Evolutionary conservation across 805 yeast species (phyloP).

Genomic region (Saccharomyces kudriavzevii): DNA sequence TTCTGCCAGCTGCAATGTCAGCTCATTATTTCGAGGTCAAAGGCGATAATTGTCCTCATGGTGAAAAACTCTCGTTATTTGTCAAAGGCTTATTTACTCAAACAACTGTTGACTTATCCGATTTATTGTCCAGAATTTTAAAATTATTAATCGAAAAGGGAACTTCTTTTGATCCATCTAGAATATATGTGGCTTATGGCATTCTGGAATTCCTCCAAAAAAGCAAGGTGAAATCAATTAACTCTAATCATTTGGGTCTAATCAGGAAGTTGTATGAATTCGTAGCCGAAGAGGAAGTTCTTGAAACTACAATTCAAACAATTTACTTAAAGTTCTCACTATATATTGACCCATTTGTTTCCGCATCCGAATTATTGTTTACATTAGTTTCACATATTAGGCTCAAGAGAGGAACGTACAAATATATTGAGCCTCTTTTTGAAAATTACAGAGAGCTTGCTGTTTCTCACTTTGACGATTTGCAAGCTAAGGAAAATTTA

Average conservation of each 20-base stretch:
- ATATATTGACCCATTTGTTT: constrained; percentile 29
- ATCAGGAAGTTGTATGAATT: constrained; percentile 33
- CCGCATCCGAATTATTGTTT: constrained; percentile 24
- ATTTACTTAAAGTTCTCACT: constrained; percentile 41
- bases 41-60: constrained; percentile 46
- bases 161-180: constrained; percentile 60
- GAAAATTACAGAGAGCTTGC: constrained; percentile 34
- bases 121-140: constrained; percentile 25
- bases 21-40: constrained; percentile 53
- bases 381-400: constrained; percentile 35
- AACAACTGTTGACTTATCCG: neutral
- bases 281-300: constrained; percentile 45
- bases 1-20: constrained; percentile 53
- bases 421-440: constrained; percentile 29
- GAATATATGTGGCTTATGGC: constrained; percentile 54
- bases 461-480: constrained; percentile 29
- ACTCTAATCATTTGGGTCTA: constrained; percentile 19
- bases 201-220: constrained; percentile 43
- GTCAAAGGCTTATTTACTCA: constrained; percentile 19
- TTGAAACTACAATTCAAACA: constrained; percentile 43
- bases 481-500: constrained; percentile 1
- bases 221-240: constrained; percentile 13
- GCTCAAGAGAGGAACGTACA: constrained; percentile 18
- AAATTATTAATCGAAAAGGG: constrained; percentile 40
- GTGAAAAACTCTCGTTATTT: constrained; percentile 42